A percentile compares a stretch with the other conserved stretches of the same genome.
Conservation (phyloP, 2,329 filamentous ascomycete species). For the Neofusicoccum umdonicola region DNA sequence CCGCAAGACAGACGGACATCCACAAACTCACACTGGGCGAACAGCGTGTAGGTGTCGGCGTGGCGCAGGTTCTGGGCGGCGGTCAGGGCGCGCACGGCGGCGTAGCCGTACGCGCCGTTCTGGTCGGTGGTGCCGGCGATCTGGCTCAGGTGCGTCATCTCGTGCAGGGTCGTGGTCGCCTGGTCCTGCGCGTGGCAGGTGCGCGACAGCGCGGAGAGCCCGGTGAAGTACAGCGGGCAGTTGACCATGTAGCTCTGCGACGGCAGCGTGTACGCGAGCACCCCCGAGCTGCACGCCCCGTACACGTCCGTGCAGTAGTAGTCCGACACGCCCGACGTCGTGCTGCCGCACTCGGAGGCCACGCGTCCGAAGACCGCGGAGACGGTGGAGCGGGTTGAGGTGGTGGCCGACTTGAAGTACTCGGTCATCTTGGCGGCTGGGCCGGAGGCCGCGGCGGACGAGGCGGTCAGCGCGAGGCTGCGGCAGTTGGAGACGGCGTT, state of each 20-base stretch:
- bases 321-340: conserved; percentile 46
- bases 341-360: conserved; percentile 55
- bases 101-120: conserved; percentile 48
- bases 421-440: conserved; percentile 48
- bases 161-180: conserved; percentile 63
- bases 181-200: conserved; percentile 65
- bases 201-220: conserved; percentile 48
- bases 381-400: conserved; percentile 46
- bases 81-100: conserved; percentile 44
- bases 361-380: conserved; percentile 53
- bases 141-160: conserved; percentile 61
- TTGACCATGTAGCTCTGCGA: conserved; percentile 57
- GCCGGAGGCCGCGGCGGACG: conserved; percentile 51
- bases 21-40: conserved; percentile 46
- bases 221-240: conserved; percentile 60
- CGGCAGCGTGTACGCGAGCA: conserved; percentile 63
- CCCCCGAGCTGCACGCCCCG: conserved; percentile 46
- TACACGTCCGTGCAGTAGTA: conserved; percentile 62
- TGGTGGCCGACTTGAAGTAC: conserved; percentile 62
- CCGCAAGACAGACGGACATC: background rate
- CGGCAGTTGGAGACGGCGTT: conserved; percentile 56
- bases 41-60: conserved; percentile 61
- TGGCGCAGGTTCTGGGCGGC: conserved; percentile 57
- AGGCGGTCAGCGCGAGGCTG: conserved; percentile 53
- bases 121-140: conserved; percentile 60